Percentiles rank a stretch among this genome's conserved stretches.
Evolutionary conservation across 2,329 filamentous ascomycete species (phyloP).

Genomic region (Trichophyton equinum): DNA sequence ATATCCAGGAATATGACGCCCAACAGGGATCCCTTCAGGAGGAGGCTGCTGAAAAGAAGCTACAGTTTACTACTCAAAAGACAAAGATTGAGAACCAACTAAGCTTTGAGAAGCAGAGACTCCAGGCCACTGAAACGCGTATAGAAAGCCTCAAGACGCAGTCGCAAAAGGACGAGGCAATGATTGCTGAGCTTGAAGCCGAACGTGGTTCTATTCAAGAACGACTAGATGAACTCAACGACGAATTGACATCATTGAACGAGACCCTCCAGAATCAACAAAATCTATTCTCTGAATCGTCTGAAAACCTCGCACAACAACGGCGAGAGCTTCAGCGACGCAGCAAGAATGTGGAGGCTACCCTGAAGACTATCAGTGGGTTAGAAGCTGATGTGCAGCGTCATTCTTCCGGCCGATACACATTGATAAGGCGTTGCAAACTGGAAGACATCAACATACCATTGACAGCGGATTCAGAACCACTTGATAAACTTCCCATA

Average conservation of each 20-base stretch:
- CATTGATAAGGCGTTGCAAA: slow-evolving; percentile 74
- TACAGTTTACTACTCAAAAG: slow-evolving; percentile 71
- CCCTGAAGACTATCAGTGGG: slow-evolving; percentile 59
- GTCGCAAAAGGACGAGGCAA: slow-evolving; percentile 52
- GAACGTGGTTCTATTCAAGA: slow-evolving; percentile 66
- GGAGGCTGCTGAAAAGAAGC: slow-evolving; percentile 74
- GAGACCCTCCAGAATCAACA: slow-evolving; percentile 59
- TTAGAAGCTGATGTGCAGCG: slow-evolving; percentile 81
- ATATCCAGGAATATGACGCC: slow-evolving; percentile 85
- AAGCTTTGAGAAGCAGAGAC: slow-evolving; percentile 54
- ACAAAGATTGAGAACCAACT: slow-evolving; percentile 49
- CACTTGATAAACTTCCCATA: slow-evolving; percentile 71
- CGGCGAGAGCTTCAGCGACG: slow-evolving; percentile 71
- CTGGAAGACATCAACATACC: slow-evolving; percentile 87
- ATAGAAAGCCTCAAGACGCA: slow-evolving; percentile 56
- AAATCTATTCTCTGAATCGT: slow-evolving; percentile 54
- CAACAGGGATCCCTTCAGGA: slow-evolving; percentile 88
- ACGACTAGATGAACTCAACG: slow-evolving; percentile 57
- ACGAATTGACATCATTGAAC: slow-evolving; percentile 62
- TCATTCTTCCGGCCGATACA: slow-evolving; percentile 72
- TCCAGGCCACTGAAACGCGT: slow-evolving; percentile 57
- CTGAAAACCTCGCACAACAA: slow-evolving; percentile 63
- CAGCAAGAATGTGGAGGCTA: slow-evolving; percentile 67
- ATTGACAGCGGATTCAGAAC: slow-evolving; percentile 54
- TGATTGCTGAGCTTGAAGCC: slow-evolving; percentile 56